phyloP scores from a whole-genome alignment of 2,329 filamentous ascomycete genomes.

The Clarireedia monteithiana region DNA sequence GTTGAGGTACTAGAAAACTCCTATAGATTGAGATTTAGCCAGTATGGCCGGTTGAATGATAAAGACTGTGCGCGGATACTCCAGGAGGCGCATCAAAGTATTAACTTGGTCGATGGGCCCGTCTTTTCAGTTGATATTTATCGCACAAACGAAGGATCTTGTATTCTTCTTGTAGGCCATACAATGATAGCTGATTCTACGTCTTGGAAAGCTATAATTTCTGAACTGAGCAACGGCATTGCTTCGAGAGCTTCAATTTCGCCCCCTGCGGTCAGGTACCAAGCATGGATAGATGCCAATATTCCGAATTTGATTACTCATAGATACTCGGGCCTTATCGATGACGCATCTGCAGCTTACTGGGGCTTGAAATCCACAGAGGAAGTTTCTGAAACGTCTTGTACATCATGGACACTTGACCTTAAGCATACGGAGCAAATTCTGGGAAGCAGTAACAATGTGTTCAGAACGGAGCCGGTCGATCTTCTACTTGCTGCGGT shows the following conservation, averaged over 20 bases:
- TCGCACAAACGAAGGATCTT: conserved; percentile 8
- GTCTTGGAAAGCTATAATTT: conserved; percentile 12
- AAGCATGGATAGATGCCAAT: conserved; percentile 31
- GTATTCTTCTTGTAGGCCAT: conserved; percentile 31
- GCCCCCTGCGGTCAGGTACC: conserved; percentile 29
- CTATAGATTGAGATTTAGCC: neutral
- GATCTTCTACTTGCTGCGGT: neutral
- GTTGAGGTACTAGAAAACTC: neutral
- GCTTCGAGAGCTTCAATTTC: neutral
- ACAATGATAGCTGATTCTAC: conserved; percentile 30
- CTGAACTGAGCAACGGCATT: conserved; percentile 14
- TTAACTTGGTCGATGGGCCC: conserved; percentile 18
- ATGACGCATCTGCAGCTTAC: conserved; percentile 18
- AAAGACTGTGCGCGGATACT: neutral
- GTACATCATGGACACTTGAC: neutral
- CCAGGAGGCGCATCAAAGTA: conserved; percentile 26
- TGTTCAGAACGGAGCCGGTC: neutral
- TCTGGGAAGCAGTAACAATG: neutral
- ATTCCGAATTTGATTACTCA: neutral
- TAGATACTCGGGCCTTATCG: neutral
- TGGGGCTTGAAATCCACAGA: neutral
- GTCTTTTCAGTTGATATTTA: conserved; percentile 20
- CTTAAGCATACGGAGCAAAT: neutral
- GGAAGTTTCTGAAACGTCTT: neutral
- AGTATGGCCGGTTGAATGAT: neutral